Conservation (phyloP, 2,329 filamentous ascomycete genomes). For the Alternaria conjuncta region DNA sequence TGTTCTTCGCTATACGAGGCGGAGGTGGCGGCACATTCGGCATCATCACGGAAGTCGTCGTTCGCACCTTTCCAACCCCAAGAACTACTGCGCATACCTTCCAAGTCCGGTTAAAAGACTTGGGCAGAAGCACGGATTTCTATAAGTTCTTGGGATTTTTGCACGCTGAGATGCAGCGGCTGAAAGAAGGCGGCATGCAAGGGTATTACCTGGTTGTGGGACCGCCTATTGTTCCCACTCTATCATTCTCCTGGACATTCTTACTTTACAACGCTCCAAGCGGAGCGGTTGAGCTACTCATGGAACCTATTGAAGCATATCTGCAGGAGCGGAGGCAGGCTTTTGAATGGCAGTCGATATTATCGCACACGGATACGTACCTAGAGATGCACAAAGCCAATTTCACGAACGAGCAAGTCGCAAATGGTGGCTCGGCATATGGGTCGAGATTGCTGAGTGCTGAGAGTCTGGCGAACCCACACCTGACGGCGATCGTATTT, state of each 20-base stretch:
- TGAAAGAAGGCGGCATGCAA: constrained; percentile 38
- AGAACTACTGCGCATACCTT: constrained; percentile 24
- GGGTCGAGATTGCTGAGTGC: constrained; percentile 31
- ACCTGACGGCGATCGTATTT: constrained; percentile 21
- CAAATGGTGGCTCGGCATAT: constrained; percentile 24
- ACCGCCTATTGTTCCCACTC: constrained; percentile 18
- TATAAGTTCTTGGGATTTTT: constrained; percentile 29
- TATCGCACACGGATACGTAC: constrained; percentile 19
- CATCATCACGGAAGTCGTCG: constrained; percentile 37
- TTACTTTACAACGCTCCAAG: constrained; percentile 28
- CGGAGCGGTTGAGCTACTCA: constrained; percentile 24
- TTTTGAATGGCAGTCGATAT: constrained; percentile 21
- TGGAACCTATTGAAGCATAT: constrained; percentile 24
- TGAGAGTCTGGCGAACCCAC: constrained; percentile 21
- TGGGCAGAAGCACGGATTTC: constrained; percentile 18
- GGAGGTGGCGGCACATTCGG: constrained; percentile 53
- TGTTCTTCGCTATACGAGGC: constrained; percentile 53
- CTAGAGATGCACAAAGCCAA: constrained; percentile 7
- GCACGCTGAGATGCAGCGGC: constrained; percentile 27
- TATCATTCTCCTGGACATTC: constrained; percentile 28
- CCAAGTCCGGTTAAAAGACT: constrained; percentile 8
- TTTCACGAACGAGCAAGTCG: constrained; percentile 28
- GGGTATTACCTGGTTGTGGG: constrained; percentile 37
- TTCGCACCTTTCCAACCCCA: constrained; percentile 40
- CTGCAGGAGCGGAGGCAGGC: constrained; percentile 8